Evolutionary conservation across 805 yeast species (phyloP), one percentile per base, ranked within the genome.

Genomic region (Myxozyma vanderwaltii): DNA sequence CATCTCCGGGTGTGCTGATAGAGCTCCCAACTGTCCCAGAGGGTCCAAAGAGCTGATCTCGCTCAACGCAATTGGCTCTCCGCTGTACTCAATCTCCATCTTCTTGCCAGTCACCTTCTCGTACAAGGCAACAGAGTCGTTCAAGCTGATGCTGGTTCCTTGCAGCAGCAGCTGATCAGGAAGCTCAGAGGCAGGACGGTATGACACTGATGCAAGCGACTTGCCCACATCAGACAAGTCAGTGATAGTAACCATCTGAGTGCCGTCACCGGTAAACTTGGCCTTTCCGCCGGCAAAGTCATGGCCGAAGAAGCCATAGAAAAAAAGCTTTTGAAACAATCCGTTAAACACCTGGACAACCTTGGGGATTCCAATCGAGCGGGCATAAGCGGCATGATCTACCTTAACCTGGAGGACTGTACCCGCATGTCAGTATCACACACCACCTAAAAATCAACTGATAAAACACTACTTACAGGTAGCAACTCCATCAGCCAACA

Each of bases 141-240:
- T 59, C 44, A 59, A 48, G 8, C 69, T 35, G 29, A 56, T 21
- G 33, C 23, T 23, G 40, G 56, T 64, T 17, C 69, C 68, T 21
- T 56, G 48, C 6, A 70, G 45, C 2, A 21, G 17, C 26, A 69
- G 46, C 8, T 44, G 47, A 19, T 65, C 69, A 12, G 71, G 70
- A 15, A 70, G 43, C 51, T 65, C 67, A 15, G 46, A 17, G 2
- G 58, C 54, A 12, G 68, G 62, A 39, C 63, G 54, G 26, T 61
- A 50, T 2, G 66, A 65, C 12, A 68, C 35, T 8, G 64, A 52
- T 1, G 70, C 73, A 2, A 70, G 61, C 3, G 69, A 48, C 29
- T 53, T 50, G 41, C 70, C 73, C 45, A 70, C 61, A 44, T 70
- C 71, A 17, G n/a, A 31, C 26, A 63, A 35, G 33, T 62, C 65